Evolutionary conservation across 306 rosid species (phyloP).

Genomic region (Dryas drummondii): DNA sequence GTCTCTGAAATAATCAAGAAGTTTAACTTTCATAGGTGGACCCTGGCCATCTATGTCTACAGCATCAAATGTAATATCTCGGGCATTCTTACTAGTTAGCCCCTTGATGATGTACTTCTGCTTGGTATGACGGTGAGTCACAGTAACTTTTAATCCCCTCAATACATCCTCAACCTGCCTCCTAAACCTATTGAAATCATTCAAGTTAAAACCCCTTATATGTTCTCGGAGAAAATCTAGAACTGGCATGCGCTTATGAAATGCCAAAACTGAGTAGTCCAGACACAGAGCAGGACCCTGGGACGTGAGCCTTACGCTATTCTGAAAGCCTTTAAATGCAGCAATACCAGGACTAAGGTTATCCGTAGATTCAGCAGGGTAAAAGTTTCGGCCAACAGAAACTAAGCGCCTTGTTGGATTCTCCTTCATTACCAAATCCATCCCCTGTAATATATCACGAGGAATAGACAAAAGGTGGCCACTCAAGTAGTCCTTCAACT

Average conservation of each 20-base stretch:
- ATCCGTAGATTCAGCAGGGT: constrained; percentile 43
- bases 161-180: constrained; percentile 33
- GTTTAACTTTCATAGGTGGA: constrained; percentile 31
- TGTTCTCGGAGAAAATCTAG: constrained; percentile 49
- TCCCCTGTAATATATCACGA: constrained; percentile 68
- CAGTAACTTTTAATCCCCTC: constrained; percentile 55
- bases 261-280: constrained; percentile 75
- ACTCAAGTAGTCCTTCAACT: constrained; percentile 55
- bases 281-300: constrained; percentile 67
- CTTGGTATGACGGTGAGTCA: constrained; percentile 61
- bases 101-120: constrained; percentile 47
- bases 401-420: constrained; percentile 55
- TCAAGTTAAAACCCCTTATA: constrained; percentile 35
- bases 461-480: constrained; percentile 43
- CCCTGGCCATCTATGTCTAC: constrained; percentile 38
- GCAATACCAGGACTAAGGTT: constrained; percentile 52
- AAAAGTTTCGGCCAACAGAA: constrained; percentile 54
- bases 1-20: constrained; percentile 53
- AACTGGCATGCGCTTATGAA: constrained; percentile 51
- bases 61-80: constrained; percentile 43
- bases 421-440: constrained; percentile 77
- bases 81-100: constrained; percentile 36
- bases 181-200: constrained; percentile 37
- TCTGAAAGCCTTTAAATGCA: constrained; percentile 57
- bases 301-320: constrained; percentile 55